phyloP scores from a whole-genome alignment of 1,284 basidiomycete species.

The Pyrrhoderma noxium region DNA sequence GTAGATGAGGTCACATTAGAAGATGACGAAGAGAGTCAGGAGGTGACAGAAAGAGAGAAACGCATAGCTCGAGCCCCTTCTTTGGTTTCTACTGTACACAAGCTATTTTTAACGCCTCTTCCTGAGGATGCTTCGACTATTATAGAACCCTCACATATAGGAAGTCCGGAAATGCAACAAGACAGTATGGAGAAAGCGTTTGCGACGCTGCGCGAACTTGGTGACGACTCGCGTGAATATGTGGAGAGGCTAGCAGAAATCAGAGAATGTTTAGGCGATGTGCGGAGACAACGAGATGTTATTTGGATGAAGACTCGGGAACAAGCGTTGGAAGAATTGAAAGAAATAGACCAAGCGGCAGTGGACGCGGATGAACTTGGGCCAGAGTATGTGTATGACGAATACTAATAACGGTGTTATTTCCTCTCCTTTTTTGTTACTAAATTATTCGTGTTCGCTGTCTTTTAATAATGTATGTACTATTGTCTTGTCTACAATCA shows the following conservation, averaged over 20 bases:
- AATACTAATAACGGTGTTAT: constrained; percentile 17
- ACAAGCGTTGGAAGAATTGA: constrained; percentile 64
- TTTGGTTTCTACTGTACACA: constrained; percentile 54
- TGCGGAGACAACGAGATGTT: constrained; percentile 56
- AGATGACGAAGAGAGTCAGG: constrained; percentile 56
- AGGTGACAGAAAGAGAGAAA: constrained; percentile 41
- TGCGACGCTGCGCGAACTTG: constrained; percentile 61
- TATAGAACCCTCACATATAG: constrained; percentile 54
- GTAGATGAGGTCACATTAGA: constrained; percentile 41
- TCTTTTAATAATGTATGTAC: background rate
- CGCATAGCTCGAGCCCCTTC: constrained; percentile 56
- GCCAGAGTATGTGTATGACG: constrained; percentile 19
- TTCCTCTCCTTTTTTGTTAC: too few relatives aligned
- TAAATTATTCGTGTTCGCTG: too few relatives aligned
- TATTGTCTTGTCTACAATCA: too few relatives aligned
- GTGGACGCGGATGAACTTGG: constrained; percentile 17
- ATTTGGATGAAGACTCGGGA: constrained; percentile 70
- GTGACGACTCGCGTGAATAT: constrained; percentile 77
- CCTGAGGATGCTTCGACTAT: constrained; percentile 31
- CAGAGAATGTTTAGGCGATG: constrained; percentile 64
- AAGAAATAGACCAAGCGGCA: constrained; percentile 32
- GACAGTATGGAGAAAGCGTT: constrained; percentile 67
- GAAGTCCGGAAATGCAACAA: constrained; percentile 53
- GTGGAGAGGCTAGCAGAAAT: constrained; percentile 74
- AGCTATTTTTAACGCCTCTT: constrained; percentile 52